Base-by-base conservation (phyloP, 257 asterid species). In the Galeopsis tetrahit region DNA sequence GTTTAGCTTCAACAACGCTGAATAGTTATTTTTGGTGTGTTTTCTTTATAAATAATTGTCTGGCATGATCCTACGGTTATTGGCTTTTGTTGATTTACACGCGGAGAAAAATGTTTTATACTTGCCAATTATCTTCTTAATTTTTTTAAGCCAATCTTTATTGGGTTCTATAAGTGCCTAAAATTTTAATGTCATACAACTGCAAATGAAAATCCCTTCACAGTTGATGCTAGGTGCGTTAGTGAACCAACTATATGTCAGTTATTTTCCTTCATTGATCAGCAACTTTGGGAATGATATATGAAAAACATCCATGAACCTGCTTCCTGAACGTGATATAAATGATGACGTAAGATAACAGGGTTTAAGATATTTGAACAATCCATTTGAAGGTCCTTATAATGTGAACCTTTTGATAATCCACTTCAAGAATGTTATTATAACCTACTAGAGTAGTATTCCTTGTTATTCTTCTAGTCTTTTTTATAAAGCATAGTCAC, bases 11-110 rank as follows among this genome's bases (percentile, higher is more conserved):
- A 9, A 2, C 60, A 63, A 72, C 33, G 46, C 63, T 52, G 65
- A n/a, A 44, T 49, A 35, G 3, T 46, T 46, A 65, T 10, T 66
- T 65, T 74, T 67, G 36, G 66, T 39, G 74, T 49, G 38, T 56
- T 70, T 62, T 70, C 28, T 28, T 14, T 58, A 33, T 51, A 32
- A 44, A 8, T 51, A 21, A 21, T 21, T 21, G 55, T 2, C 5
- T 13, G 36, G 64, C 60, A 4, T 75, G 59, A 14, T 75, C 34
- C 17, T 62, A 63, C 32, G 69, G 8, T 65, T 61, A 15, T 53
- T 17, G 46, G 10, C 42, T 13, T 55, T 9, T 32, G 9, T 58
- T 67, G 34, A 8, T 42, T 43, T 51, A 68, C 53, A 46, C 48
- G 75, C 53, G 10, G 39, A 57, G 48, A 68, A 55, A 42, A 13